phyloP scores from a whole-genome alignment of 192 early-diverging fungal genomes.

The Geosiphon pyriformis region DNA sequence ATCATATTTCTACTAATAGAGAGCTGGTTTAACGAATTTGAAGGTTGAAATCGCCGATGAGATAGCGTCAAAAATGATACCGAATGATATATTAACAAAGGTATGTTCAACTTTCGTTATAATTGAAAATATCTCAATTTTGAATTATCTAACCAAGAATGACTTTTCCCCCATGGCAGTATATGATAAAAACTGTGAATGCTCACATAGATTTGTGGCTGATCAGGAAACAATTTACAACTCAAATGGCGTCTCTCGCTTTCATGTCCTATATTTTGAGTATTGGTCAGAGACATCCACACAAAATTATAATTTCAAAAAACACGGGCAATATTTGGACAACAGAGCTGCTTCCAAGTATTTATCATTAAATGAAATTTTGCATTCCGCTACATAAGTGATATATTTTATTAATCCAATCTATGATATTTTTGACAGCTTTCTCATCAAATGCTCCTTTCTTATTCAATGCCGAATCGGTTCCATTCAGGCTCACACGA shows the following conservation, averaged over 20 bases:
- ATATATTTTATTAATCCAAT: no score
- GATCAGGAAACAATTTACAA: slow-evolving; percentile 89
- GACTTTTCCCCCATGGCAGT: slow-evolving; percentile 40
- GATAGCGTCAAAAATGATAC: slow-evolving; percentile 78
- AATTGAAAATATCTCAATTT: background rate
- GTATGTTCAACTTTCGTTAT: slow-evolving; percentile 35
- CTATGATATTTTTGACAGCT: background rate
- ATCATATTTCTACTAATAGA: background rate
- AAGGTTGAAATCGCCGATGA: slow-evolving; percentile 86
- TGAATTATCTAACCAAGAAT: background rate
- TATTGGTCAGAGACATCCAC: slow-evolving; percentile 80
- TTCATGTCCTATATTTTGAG: slow-evolving; percentile 92
- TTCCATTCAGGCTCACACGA: slow-evolving; percentile 98
- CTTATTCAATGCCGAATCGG: slow-evolving; percentile 71
- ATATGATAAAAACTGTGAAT: slow-evolving; percentile 64
- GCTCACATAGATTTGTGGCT: slow-evolving; percentile 91
- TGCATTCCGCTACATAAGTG: no score
- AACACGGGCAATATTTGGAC: slow-evolving; percentile 82
- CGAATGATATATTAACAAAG: slow-evolving; percentile 76
- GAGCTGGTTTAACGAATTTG: slow-evolving; percentile 49
- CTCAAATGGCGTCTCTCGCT: slow-evolving; percentile 80
- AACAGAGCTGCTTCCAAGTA: slow-evolving; percentile 79
- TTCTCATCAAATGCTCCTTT: slow-evolving; percentile 31
- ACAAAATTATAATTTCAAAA: slow-evolving; percentile 84
- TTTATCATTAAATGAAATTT: background rate